Conservation (phyloP, 2,329 filamentous ascomycete genomes). For the Aspergillus tamarii region DNA sequence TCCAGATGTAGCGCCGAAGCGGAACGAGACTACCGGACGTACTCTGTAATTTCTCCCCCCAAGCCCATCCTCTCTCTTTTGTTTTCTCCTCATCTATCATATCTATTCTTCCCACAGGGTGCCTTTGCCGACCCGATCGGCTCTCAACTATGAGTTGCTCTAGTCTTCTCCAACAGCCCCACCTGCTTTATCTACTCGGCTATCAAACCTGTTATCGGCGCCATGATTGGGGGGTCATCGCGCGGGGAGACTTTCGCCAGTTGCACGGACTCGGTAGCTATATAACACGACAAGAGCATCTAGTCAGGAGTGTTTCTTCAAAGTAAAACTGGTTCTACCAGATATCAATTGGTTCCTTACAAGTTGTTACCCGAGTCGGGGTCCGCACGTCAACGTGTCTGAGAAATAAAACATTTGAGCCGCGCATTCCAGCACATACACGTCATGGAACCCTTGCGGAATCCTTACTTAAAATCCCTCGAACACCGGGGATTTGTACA, state of each 20-base stretch:
- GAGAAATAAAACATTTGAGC: background rate
- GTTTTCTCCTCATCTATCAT: background rate
- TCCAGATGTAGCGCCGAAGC: conserved; percentile 1
- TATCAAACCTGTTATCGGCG: background rate
- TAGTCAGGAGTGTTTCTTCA: background rate
- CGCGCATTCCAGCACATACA: background rate
- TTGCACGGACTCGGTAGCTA: background rate
- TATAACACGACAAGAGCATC: background rate
- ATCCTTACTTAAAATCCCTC: conserved; percentile 30
- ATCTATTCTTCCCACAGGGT: background rate
- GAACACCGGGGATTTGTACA: conserved; percentile 52
- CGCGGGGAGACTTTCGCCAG: background rate
- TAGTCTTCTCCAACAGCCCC: background rate
- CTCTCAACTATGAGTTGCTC: background rate
- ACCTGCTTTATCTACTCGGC: background rate
- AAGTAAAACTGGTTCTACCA: background rate
- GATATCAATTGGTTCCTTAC: background rate
- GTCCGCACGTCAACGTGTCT: background rate
- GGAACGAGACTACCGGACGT: background rate
- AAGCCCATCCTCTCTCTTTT: background rate
- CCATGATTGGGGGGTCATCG: background rate
- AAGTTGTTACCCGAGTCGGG: background rate
- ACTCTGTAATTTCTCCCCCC: background rate
- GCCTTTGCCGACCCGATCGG: background rate
- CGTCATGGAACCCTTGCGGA: conserved; percentile 30